A percentile compares a stretch with the other conserved stretches of the same genome.
Evolutionary conservation across 2,329 filamentous ascomycete genomes (phyloP).

Genomic region (Dactylonectria estremocensis): DNA sequence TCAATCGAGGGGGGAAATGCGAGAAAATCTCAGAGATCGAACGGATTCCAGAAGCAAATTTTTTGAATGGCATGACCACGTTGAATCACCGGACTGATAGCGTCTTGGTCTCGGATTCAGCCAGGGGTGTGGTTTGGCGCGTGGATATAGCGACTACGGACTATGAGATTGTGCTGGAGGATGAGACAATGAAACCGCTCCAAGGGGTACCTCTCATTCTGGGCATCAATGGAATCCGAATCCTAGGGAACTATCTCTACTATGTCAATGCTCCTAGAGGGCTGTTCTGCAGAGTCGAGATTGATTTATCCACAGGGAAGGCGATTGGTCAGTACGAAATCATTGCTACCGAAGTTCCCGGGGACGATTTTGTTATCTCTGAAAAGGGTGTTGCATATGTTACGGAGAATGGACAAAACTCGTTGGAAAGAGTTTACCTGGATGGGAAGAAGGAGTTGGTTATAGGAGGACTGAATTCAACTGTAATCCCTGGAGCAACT

Average conservation of each 20-base stretch:
- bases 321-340: neutral
- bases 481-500: conserved; percentile 1
- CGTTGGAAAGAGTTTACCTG: conserved; percentile 1
- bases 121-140: neutral
- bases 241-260: conserved; percentile 9
- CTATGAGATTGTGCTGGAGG: neutral
- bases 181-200: conserved; percentile 2
- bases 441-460: neutral
- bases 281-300: conserved; percentile 1
- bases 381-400: conserved; percentile 1
- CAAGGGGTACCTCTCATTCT: neutral
- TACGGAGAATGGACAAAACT: conserved; percentile 4
- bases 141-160: neutral
- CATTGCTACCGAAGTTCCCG: neutral
- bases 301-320: neutral
- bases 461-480: conserved; percentile 4
- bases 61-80: conserved; percentile 1
- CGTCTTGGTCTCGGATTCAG: neutral
- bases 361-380: conserved; percentile 1
- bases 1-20: conserved; percentile 2
- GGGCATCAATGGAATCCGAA: conserved; percentile 14
- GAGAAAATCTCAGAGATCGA: conserved; percentile 3
- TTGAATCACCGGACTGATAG: neutral
- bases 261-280: conserved; percentile 4
- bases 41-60: neutral